Base-by-base conservation (phyloP, 768 basidiomycete species). In the Xerocomus brunneocitrinus region DNA sequence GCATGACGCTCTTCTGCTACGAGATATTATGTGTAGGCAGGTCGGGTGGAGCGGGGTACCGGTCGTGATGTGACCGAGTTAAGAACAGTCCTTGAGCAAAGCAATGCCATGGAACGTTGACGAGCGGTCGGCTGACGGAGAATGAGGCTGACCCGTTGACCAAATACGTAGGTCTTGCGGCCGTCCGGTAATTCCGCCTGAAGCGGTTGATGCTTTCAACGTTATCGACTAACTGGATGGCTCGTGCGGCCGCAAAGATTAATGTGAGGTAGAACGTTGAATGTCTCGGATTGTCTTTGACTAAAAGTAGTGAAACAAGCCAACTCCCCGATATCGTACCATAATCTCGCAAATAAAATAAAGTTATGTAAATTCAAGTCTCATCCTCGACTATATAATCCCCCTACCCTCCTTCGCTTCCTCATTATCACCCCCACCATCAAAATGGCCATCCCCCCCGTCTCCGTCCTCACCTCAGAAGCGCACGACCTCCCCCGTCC, bases 401-500 rank as follows among this genome's bases (percentile, higher is more conserved):
- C 38, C 38, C 19, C 34, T 6, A 27, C 38, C 22, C 24, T 47
- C 16, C 34, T 27, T 45, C 24, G 5, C 28, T 34, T 35, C 19
- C 19, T 19, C 19, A 19, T 19, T 19, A 19, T 1, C 19, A 19
- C 19, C n/a, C n/a, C n/a, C 19, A 19, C 19, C 19, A 19, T 19
- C 19, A 19, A 19, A 30, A 69, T 69, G 68, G 65, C 69, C 10
- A 67, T 64, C 34, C 27, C 67, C 14, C 55, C 62, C 8, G 47
- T 41, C 1, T 49, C 57, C 25, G 36, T n/a, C 36, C 16, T 12
- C 12, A 4, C 32, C 12, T 12, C 36, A 32, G 50, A 64, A 28
- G 52, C 54, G 13, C 41, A 56, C 19, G 56, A 58, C 44, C 47
- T 67, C 2, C 68, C 72, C 50, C 89, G 92, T 62, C 92, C 95